A percentile compares a stretch with the other conserved stretches of the same genome.
phyloP scores from a whole-genome alignment of 140 eudicot genomes.

The Flaveria floridana region DNA sequence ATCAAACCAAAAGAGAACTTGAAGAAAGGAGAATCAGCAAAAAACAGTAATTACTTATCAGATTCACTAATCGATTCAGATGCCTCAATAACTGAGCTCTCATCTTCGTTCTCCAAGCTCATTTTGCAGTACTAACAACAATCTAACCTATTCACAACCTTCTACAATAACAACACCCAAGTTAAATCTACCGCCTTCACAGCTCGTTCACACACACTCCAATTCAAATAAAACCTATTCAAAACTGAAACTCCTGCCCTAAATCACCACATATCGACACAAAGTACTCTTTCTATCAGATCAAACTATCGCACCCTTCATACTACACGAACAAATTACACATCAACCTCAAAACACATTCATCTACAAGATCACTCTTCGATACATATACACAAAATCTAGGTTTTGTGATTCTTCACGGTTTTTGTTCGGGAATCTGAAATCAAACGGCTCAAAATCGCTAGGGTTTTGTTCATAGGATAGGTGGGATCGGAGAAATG shows the following conservation, averaged over 20 bases:
- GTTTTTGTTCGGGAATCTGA: conserved; percentile 25
- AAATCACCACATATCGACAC: conserved; percentile 26
- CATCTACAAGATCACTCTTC: conserved; percentile 16
- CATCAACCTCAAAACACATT: conserved; percentile 29
- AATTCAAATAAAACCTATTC: conserved; percentile 18
- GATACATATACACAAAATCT: conserved; percentile 23
- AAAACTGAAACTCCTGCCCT: conserved; percentile 20
- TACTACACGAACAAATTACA: conserved; percentile 24
- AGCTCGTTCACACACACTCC: conserved; percentile 25
- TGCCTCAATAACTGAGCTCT: conserved; percentile 39
- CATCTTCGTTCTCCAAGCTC: conserved; percentile 69
- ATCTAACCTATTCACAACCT: conserved; percentile 21
- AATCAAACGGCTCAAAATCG: conserved; percentile 22
- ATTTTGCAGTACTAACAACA: conserved; percentile 37
- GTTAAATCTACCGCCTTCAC: conserved; percentile 22
- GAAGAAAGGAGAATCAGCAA: background rate
- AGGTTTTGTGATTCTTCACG: conserved; percentile 15
- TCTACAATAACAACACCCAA: conserved; percentile 18
- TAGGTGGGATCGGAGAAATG: conserved; percentile 26
- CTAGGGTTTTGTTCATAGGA: conserved; percentile 43
- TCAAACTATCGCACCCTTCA: conserved; percentile 15
- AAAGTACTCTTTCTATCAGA: conserved; percentile 26
- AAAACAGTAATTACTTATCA: conserved; percentile 41
- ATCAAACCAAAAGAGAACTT: conserved; percentile 7
- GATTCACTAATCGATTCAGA: conserved; percentile 32